These are phyloP conservation scores for Xylaria sp. DNA, from an alignment of 2,329 filamentous ascomycete genomes.

Conservation along the genomic window DNA sequence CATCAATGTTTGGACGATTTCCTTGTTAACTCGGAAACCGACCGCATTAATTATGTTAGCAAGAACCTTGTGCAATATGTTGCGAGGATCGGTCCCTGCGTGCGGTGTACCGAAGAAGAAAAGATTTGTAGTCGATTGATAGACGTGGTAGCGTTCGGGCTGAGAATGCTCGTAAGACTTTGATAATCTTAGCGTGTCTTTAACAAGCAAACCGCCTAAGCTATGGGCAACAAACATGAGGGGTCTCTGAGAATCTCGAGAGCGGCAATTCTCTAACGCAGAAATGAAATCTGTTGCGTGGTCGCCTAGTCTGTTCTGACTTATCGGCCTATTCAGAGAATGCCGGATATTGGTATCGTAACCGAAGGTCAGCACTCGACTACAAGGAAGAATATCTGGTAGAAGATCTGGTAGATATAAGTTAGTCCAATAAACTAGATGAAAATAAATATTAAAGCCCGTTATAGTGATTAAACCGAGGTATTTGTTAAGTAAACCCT, in stretches of 20 bases:
- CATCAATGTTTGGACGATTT: slow-evolving; percentile 26
- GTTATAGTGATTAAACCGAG: no score
- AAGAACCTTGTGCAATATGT: slow-evolving; percentile 3
- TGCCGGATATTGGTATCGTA: slow-evolving; percentile 32
- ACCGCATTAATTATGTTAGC: not conserved
- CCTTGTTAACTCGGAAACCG: slow-evolving; percentile 21
- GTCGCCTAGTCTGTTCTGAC: slow-evolving; percentile 20
- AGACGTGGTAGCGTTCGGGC: slow-evolving; percentile 7
- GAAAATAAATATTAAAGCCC: no score
- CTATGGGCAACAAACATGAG: slow-evolving; percentile 32
- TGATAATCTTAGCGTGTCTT: slow-evolving; percentile 27
- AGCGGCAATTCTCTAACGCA: slow-evolving; percentile 11
- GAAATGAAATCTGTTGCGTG: slow-evolving; percentile 27
- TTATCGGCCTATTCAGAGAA: slow-evolving; percentile 9
- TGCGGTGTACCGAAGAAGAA: slow-evolving; percentile 35
- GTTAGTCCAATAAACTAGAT: not conserved
- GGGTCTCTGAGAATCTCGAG: not conserved
- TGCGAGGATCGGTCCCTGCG: slow-evolving; percentile 27
- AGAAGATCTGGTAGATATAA: slow-evolving; percentile 18
- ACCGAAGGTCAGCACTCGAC: slow-evolving; percentile 28
- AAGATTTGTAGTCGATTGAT: slow-evolving; percentile 17
- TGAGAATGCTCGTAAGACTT: slow-evolving; percentile 13
- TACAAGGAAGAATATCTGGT: slow-evolving; percentile 20
- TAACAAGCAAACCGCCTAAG: slow-evolving; percentile 30
- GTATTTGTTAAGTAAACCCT: no score